Percentiles rank a stretch among this genome's conserved stretches.
Conservation (phyloP, 2,329 filamentous ascomycete genomes). For the Metarhizium anisopliae region DNA sequence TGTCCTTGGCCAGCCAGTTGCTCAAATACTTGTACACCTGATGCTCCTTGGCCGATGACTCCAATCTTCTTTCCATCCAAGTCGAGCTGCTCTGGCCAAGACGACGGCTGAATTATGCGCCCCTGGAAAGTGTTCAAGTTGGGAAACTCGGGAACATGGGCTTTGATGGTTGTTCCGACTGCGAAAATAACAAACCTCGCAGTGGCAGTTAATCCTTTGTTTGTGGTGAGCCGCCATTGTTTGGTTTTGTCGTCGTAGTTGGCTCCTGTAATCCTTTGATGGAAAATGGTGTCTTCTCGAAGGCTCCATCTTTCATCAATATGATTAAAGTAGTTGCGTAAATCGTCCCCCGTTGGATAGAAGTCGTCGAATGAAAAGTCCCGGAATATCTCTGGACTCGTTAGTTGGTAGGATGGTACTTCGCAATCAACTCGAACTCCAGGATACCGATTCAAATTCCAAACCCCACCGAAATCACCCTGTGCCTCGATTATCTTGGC, state of each 20-base stretch:
- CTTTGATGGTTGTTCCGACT: neutral
- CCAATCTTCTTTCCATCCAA: neutral
- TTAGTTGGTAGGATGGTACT: neutral
- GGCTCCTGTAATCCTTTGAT: neutral
- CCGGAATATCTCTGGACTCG: neutral
- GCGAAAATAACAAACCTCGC: neutral
- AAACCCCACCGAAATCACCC: neutral
- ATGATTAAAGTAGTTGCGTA: neutral
- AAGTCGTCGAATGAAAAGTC: neutral
- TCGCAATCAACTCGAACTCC: neutral
- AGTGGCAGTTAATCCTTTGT: neutral
- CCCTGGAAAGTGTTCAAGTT: neutral
- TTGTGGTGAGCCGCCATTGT: neutral
- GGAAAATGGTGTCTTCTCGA: neutral
- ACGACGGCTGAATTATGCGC: neutral
- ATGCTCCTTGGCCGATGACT: neutral
- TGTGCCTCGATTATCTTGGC: neutral
- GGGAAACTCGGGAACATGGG: neutral
- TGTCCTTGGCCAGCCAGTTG: neutral
- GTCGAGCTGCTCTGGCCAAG: neutral
- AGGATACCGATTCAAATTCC: neutral
- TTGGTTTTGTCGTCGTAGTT: neutral
- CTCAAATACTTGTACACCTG: neutral
- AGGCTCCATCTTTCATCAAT: neutral
- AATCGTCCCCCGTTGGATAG: neutral